phyloP scores from a whole-genome alignment of 805 yeast genomes.

The Candida nanaspora region DNA sequence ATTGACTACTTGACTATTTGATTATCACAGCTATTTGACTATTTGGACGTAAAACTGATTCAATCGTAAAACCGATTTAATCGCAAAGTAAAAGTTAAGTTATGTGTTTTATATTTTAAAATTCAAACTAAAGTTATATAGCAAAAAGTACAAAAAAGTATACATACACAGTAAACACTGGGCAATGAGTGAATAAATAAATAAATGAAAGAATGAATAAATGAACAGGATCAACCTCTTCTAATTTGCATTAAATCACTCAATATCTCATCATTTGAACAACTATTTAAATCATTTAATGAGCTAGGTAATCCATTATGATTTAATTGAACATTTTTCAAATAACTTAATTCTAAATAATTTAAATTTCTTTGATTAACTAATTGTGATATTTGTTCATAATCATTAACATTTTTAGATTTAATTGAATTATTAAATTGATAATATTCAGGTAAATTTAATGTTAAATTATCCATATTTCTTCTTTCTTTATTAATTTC shows the following conservation, averaged over 20 bases:
- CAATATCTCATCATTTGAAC: constrained; percentile 63
- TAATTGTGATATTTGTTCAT: constrained; percentile 31
- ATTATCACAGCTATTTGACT: too few species aligned
- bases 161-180: too few species aligned
- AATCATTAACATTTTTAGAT: constrained; percentile 15
- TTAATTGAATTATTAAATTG: constrained; percentile 23
- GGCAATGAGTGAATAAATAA: too few species aligned
- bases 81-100: too few species aligned
- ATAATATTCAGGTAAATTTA: constrained; percentile 41
- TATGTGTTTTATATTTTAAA: too few species aligned
- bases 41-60: too few species aligned
- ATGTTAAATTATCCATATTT: constrained; percentile 60
- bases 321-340: constrained; percentile 58
- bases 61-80: too few species aligned
- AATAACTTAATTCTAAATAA: constrained; percentile 61
- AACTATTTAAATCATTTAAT: constrained; percentile 53
- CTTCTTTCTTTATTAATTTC: constrained; percentile 84
- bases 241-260: constrained; percentile 46
- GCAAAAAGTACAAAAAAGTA: too few species aligned
- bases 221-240: neutral
- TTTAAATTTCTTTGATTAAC: constrained; percentile 61
- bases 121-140: too few species aligned
- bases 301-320: constrained; percentile 76
- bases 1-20: too few species aligned
- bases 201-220: too few species aligned